Base-by-base conservation (phyloP, 106 monocot genomes). In the Xerophyta viscosa region DNA sequence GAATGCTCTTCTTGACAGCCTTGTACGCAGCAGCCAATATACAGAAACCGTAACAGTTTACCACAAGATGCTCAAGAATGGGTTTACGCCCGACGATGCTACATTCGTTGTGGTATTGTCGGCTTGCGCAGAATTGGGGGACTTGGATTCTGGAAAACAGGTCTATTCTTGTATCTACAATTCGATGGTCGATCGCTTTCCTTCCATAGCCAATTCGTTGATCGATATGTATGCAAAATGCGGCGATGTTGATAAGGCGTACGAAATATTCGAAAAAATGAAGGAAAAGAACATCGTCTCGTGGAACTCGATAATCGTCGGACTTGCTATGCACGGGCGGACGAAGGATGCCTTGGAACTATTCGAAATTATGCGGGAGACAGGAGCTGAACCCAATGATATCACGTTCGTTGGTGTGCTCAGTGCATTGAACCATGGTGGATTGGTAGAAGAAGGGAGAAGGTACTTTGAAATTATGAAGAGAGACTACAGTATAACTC, bases 201-300 rank as follows among this genome's bases (percentile, higher is more conserved):
- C 70, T 24, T 52, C 67, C 0, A 61, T 78, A 9, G 61, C 67
- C 6, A 75, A 84, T 66, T 71, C 75, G 0, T 25, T 85, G 42
- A 71, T 84, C 20, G 84, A 78, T 50, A 85, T 85, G 84, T 79
- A 85, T 14, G 67, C 75, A 6, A 85, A 85, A 42, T 85, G 84
- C 20, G 84, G 84, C 2, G 71, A 58, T 6, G 60, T 84, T 26
- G 64, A 75, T 27, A 37, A 10, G 17, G 77, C 77, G 0, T 2
- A 55, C 13, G 28, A 31, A 12, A 41, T 84, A 1, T 84, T 84
- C 31, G 56, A 71, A n/a, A 41, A 24, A 1, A 78, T 78, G 78
- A 63, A 62, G 12, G 63, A 64, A 39, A 78, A 60, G 50, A 75
- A 78, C 52, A 64, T 64, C 0, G 78, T 84, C 2, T 71, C 74